Evolutionary conservation across 1,139 yeast species (phyloP).

Genomic region (Nematodospora anomalae): DNA sequence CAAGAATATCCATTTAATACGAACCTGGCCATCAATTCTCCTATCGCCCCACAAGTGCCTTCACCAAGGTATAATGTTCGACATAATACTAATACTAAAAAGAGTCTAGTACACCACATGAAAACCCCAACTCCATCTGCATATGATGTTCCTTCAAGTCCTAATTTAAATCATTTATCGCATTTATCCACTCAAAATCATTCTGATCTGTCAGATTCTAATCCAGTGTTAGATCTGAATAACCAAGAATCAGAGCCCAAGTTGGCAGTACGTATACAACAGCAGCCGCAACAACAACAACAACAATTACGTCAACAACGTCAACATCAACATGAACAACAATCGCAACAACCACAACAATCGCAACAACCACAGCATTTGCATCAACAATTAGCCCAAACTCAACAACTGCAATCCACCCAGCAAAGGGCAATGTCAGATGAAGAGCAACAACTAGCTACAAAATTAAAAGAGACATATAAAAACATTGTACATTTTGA

Average conservation of each 20-base stretch:
- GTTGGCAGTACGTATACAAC: constrained; percentile 3
- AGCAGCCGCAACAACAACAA: constrained; percentile 9
- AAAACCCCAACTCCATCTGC: constrained; percentile 47
- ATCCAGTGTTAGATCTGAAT: constrained; percentile 18
- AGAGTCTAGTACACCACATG: constrained; percentile 15
- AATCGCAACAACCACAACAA: constrained; percentile 12
- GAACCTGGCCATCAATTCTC: constrained; percentile 7
- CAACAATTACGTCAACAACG: constrained; percentile 11
- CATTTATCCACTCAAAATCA: constrained; percentile 31
- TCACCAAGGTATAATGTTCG: constrained; percentile 9
- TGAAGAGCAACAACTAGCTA: constrained; percentile 70
- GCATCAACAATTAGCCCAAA: constrained; percentile 15
- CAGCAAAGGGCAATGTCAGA: constrained; percentile 47
- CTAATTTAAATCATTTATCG: constrained; percentile 33
- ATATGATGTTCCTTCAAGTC: constrained; percentile 46
- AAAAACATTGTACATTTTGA: constrained; percentile 67
- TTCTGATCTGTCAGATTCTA: constrained; percentile 46
- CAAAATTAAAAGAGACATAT: constrained; percentile 72
- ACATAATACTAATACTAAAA: constrained; percentile 9
- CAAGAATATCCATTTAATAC: constrained; percentile 12
- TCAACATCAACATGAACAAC: constrained; percentile 8
- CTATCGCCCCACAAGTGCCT: constrained; percentile 11
- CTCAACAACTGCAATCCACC: constrained; percentile 15
- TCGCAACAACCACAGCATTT: constrained; percentile 12
- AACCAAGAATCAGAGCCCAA: constrained; percentile 8